phyloP scores from a whole-genome alignment of 2,329 filamentous ascomycete genomes.

The Curvularia sp. region DNA sequence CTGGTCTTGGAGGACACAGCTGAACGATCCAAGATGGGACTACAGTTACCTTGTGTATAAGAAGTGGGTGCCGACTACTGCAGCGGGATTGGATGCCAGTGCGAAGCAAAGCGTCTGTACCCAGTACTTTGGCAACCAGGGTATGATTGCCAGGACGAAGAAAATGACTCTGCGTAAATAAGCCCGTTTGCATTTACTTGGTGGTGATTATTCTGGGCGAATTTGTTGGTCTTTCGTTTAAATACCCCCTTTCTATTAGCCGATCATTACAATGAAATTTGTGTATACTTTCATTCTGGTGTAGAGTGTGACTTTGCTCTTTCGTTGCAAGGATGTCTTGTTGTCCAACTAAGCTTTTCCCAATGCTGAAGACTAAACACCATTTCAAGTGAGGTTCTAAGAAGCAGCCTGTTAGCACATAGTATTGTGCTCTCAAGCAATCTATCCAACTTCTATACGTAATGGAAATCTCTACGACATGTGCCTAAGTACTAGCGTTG shows the following conservation, averaged over 20 bases:
- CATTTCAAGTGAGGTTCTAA: neutral
- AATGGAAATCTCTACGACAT: neutral
- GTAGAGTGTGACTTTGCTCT: neutral
- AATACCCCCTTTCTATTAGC: neutral
- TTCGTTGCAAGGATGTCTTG: neutral
- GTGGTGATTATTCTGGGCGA: neutral
- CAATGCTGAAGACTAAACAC: neutral
- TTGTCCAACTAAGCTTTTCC: neutral
- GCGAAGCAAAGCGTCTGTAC: constrained; percentile 7
- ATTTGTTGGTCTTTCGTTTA: neutral
- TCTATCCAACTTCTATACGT: neutral
- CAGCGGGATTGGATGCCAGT: constrained; percentile 12
- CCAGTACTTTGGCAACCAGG: constrained; percentile 8
- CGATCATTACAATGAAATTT: neutral
- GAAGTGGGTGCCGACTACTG: constrained; percentile 14
- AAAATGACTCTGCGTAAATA: constrained; percentile 1
- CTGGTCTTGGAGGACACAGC: constrained; percentile 66
- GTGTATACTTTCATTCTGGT: neutral
- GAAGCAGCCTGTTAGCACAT: neutral
- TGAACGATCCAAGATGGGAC: constrained; percentile 60
- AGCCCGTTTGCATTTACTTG: neutral
- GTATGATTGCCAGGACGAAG: constrained; percentile 9
- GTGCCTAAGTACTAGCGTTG: neutral
- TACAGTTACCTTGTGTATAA: constrained; percentile 46
- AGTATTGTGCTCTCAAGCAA: neutral